Conservation (phyloP, 2,329 filamentous ascomycete genomes). For the Akanthomyces lecanii region DNA sequence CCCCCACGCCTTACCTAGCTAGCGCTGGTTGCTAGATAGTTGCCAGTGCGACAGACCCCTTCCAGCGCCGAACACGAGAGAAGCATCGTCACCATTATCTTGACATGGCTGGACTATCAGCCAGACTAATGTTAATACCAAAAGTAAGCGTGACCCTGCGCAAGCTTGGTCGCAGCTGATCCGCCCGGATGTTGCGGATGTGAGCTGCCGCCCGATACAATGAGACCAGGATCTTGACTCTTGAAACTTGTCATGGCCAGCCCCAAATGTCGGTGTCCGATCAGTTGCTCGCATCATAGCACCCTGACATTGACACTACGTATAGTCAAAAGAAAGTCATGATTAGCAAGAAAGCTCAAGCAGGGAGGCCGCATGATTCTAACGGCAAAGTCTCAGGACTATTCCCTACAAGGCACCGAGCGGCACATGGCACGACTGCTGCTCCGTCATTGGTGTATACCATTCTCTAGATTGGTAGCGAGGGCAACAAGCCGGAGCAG, state of each 20-base stretch:
- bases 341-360: background rate
- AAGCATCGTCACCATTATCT: background rate
- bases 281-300: background rate
- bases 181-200: background rate
- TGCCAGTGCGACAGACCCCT: background rate
- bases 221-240: background rate
- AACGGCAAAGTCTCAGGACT: background rate
- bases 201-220: background rate
- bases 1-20: background rate
- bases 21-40: constrained; percentile 1
- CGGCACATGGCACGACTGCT: constrained; percentile 7
- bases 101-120: background rate
- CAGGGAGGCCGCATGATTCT: background rate
- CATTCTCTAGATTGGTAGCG: background rate
- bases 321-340: background rate
- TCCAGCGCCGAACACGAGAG: background rate
- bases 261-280: background rate
- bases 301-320: background rate
- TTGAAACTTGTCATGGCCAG: background rate
- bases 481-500: background rate
- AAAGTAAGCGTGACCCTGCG: background rate
- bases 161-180: background rate
- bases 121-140: background rate
- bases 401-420: background rate
- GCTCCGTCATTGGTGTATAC: constrained; percentile 6